Percentiles rank a stretch among this genome's conserved stretches.
Evolutionary conservation across 768 basidiomycete species (phyloP).

Genomic region (Dioszegia crocea): DNA sequence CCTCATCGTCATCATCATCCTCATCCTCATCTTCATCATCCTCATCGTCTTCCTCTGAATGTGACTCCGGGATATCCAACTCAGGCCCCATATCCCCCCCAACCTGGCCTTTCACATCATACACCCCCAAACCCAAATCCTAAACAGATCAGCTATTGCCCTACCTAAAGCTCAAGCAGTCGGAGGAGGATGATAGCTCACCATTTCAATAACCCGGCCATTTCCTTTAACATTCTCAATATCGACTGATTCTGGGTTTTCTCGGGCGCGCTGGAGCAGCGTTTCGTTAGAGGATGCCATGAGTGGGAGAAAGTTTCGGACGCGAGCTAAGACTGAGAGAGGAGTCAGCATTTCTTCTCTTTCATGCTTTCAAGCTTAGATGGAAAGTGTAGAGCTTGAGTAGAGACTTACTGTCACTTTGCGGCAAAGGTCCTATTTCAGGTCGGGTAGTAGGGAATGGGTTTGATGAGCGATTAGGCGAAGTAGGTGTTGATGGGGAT

Average conservation of each 20-base stretch:
- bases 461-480: not conserved
- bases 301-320: constrained; percentile 28
- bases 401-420: constrained; percentile 1
- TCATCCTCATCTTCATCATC: constrained; percentile 2
- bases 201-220: constrained; percentile 34
- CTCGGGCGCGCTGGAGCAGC: constrained; percentile 16
- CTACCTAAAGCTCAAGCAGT: not conserved
- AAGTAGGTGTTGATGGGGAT: not conserved
- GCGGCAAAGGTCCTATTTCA: not conserved
- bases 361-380: not conserved
- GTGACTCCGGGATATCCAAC: constrained; percentile 17
- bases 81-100: constrained; percentile 18
- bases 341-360: not conserved
- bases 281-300: constrained; percentile 25
- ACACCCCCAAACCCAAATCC: constrained; percentile 41
- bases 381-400: not conserved
- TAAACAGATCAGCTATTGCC: not conserved
- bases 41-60: not conserved
- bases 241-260: constrained; percentile 30
- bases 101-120: constrained; percentile 14
- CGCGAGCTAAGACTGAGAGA: constrained; percentile 24
- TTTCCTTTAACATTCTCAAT: constrained; percentile 34
- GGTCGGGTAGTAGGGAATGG: not conserved
- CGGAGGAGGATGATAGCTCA: constrained; percentile 3
- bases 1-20: constrained; percentile 1